Conservation (phyloP, 257 asterid species). For the Scutellaria minor region DNA sequence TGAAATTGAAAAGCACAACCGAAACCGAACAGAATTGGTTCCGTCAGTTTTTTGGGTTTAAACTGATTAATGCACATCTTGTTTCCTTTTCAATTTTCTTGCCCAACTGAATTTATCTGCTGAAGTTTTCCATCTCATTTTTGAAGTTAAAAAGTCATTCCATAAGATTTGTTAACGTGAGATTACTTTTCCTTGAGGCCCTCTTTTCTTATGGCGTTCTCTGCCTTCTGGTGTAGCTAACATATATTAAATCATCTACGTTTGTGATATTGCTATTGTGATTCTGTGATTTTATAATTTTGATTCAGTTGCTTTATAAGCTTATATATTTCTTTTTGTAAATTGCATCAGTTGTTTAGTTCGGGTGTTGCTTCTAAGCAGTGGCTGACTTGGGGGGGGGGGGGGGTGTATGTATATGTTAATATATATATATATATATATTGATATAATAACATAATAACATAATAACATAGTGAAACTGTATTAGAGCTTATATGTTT, state of each 20-base stretch:
- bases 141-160: conserved; percentile 5
- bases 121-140: not conserved
- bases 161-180: not conserved
- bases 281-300: not conserved
- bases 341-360: not conserved
- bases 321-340: not conserved
- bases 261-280: conserved; percentile 14
- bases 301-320: not conserved
- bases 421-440: too few species aligned
- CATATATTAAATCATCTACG: conserved; percentile 1
- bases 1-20: too few species aligned
- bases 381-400: too few species aligned
- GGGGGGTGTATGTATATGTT: too few species aligned
- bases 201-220: conserved; percentile 11
- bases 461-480: too few species aligned
- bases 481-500: too few species aligned
- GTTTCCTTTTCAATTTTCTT: not conserved
- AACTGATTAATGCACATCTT: too few species aligned
- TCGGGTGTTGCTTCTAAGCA: conserved; percentile 13
- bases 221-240: conserved; percentile 18
- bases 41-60: too few species aligned
- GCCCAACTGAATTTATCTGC: conserved; percentile 20
- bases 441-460: too few species aligned
- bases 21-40: too few species aligned
- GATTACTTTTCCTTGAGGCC: not conserved